phyloP scores from a whole-genome alignment of 2,329 filamentous ascomycete species.

The Lecanicillium sp. region DNA sequence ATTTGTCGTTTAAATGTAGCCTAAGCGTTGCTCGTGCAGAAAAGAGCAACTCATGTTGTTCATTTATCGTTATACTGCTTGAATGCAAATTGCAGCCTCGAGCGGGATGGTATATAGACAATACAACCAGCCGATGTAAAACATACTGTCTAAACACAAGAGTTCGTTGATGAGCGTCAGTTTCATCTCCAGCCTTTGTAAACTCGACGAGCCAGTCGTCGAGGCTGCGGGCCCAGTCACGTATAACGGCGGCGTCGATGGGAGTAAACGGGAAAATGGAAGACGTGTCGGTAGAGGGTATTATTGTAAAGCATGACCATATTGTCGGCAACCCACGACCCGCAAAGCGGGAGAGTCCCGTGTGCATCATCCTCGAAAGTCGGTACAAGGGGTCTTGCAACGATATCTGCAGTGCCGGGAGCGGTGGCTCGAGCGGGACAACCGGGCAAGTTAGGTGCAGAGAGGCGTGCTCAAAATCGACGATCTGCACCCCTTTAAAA shows the following conservation, averaged over 20 bases:
- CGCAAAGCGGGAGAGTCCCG: conserved; percentile 31
- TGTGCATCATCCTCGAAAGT: conserved; percentile 36
- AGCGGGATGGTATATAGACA: conserved; percentile 34
- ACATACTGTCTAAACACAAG: conserved; percentile 32
- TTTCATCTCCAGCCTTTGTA: conserved; percentile 19
- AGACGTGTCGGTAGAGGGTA: conserved; percentile 10
- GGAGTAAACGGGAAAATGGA: conserved; percentile 24
- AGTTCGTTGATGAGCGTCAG: conserved; percentile 22
- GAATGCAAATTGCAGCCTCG: conserved; percentile 30
- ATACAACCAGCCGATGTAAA: conserved; percentile 30
- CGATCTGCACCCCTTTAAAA: conserved; percentile 30
- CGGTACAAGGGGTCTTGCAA: conserved; percentile 30
- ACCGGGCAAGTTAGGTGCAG: conserved; percentile 31
- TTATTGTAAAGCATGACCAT: conserved; percentile 29
- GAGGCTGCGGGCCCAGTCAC: conserved; percentile 31
- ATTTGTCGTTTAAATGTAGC: conserved; percentile 29
- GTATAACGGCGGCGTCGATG: conserved; percentile 30
- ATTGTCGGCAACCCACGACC: conserved; percentile 32
- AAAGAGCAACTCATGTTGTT: conserved; percentile 31
- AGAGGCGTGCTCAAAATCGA: conserved; percentile 35
- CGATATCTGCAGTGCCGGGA: conserved; percentile 26
- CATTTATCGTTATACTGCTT: conserved; percentile 26
- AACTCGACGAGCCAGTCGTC: conserved; percentile 34
- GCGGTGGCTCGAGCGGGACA: conserved; percentile 29
- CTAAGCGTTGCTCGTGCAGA: conserved; percentile 31